phyloP scores from a whole-genome alignment of 2,329 filamentous ascomycete genomes.

The Sphaerostilbella broomeana region DNA sequence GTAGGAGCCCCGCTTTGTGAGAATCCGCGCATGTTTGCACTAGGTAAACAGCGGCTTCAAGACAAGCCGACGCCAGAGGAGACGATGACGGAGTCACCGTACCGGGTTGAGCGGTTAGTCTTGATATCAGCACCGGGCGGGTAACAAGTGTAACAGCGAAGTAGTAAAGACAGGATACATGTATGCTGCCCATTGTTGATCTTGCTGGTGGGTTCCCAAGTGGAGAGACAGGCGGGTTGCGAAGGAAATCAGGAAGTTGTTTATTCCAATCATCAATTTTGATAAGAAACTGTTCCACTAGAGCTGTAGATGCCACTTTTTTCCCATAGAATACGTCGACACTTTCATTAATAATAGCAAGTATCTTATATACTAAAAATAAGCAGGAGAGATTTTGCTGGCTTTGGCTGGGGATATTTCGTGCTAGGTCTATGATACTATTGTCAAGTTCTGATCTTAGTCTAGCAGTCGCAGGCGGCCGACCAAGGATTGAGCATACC shows the following conservation, averaged over 20 bases:
- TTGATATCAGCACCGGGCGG: constrained; percentile 47
- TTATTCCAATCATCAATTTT: constrained; percentile 41
- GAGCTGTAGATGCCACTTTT: constrained; percentile 23
- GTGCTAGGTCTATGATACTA: constrained; percentile 18
- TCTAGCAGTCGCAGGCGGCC: constrained; percentile 30
- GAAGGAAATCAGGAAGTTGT: constrained; percentile 32
- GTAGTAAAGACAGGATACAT: constrained; percentile 53
- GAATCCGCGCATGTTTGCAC: constrained; percentile 47
- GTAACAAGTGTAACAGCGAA: constrained; percentile 53
- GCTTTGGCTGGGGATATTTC: constrained; percentile 4
- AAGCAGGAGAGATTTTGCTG: constrained; percentile 22
- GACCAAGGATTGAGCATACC: constrained; percentile 32
- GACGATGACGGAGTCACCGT: constrained; percentile 21
- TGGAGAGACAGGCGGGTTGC: constrained; percentile 4
- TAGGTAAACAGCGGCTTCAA: constrained; percentile 50
- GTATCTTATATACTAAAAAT: constrained; percentile 35
- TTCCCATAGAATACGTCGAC: constrained; percentile 37
- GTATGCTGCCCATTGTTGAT: constrained; percentile 43
- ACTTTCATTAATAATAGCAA: constrained; percentile 38
- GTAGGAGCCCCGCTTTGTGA: constrained; percentile 35
- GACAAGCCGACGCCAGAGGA: constrained; percentile 44
- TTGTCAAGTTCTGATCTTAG: constrained; percentile 23
- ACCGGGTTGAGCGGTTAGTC: constrained; percentile 34
- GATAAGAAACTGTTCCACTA: constrained; percentile 34
- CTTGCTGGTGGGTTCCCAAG: constrained; percentile 25